Percentiles rank a stretch among this genome's conserved stretches.
These are phyloP conservation scores for Chytriomyces sp. DNA, from an alignment of 192 early-diverging fungal species.

Conservation along the genomic window DNA sequence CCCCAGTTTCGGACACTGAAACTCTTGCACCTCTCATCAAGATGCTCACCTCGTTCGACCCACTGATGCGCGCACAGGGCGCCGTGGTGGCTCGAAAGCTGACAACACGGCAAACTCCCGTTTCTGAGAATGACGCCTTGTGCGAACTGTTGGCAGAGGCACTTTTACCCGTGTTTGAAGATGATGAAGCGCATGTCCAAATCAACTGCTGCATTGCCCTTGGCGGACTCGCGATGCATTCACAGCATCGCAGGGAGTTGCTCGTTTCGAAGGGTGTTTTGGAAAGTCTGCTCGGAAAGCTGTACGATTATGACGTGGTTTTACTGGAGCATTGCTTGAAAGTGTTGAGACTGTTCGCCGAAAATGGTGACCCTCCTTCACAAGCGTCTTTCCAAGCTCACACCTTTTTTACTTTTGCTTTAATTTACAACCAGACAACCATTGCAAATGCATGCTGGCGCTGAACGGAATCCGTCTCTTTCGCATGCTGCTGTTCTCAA, in stretches of 20 bases:
- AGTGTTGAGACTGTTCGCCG: background rate
- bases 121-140: background rate
- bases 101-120: background rate
- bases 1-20: background rate
- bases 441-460: background rate
- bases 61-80: background rate
- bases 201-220: constrained; percentile 9
- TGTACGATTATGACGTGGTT: constrained; percentile 3
- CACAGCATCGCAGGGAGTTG: background rate
- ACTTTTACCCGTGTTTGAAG: background rate
- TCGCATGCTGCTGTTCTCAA: constrained; percentile 13
- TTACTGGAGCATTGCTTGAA: constrained; percentile 17
- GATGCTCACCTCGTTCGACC: constrained; percentile 1
- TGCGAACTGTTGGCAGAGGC: background rate
- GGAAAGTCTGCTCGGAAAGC: background rate
- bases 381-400: no score
- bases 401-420: background rate
- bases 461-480: constrained; percentile 16
- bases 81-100: background rate
- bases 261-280: background rate
- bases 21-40: constrained; percentile 14
- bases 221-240: background rate
- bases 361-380: background rate
- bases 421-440: background rate
- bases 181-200: background rate